A percentile compares a stretch with the other conserved stretches of the same genome.
Evolutionary conservation across 176 grass and related monocot genomes (phyloP).

Genomic region (Leersia perrieri): DNA sequence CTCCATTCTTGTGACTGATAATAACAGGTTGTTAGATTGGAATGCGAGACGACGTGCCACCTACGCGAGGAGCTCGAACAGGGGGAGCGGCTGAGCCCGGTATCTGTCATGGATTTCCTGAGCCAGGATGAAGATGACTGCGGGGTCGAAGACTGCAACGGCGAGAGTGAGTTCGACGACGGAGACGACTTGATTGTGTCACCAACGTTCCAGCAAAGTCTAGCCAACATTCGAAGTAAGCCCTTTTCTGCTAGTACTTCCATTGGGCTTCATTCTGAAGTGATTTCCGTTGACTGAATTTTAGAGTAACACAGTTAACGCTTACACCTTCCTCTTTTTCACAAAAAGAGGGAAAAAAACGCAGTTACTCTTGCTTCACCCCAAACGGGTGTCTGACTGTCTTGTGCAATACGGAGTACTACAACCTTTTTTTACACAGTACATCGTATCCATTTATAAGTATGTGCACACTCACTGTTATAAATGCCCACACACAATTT

Average conservation of each 20-base stretch:
- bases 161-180: not conserved
- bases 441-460: too few species aligned
- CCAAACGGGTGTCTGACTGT: not conserved
- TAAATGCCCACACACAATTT: too few species aligned
- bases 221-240: constrained; percentile 67
- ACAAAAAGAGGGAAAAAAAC: not conserved
- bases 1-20: not conserved
- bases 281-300: not conserved
- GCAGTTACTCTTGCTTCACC: not conserved
- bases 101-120: constrained; percentile 81
- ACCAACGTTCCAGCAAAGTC: constrained; percentile 43
- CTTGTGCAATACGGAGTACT: not conserved
- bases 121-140: constrained; percentile 46
- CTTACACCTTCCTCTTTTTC: not conserved
- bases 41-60: constrained; percentile 14
- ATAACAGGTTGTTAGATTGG: constrained; percentile 3
- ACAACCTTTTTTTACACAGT: too few species aligned
- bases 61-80: constrained; percentile 32
- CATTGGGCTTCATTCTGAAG: not conserved
- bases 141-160: not conserved
- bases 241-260: not conserved
- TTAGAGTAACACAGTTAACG: not conserved
- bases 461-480: too few species aligned
- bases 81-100: constrained; percentile 56
- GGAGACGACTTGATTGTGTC: constrained; percentile 19